Percentiles rank a stretch among this genome's conserved stretches.
These are phyloP conservation scores for Starmerella davenportii DNA, from an alignment of 805 yeast species.

Conservation along the genomic window DNA sequence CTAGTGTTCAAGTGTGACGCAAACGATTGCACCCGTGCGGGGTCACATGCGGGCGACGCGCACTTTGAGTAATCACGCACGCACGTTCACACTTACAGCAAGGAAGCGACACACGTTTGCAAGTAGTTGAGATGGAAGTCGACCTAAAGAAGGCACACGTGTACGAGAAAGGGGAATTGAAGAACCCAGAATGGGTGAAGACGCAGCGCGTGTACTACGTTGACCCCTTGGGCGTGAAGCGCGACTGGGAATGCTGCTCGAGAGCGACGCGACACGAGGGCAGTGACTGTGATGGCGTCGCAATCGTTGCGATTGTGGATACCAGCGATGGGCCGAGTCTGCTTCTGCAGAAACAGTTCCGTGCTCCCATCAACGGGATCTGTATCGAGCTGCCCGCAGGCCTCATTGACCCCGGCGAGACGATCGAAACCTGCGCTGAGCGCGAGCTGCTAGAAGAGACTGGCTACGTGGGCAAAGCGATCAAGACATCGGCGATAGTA, in stretches of 20 bases:
- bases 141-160: not conserved
- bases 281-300: conserved; percentile 72
- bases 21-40: no score
- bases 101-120: no score
- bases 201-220: conserved; percentile 26
- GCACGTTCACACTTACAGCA: no score
- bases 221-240: conserved; percentile 23
- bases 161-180: conserved; percentile 14
- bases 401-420: conserved; percentile 66
- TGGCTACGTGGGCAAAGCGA: conserved; percentile 60
- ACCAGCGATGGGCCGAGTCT: conserved; percentile 33
- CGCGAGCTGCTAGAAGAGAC: conserved; percentile 86
- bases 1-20: no score
- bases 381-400: conserved; percentile 95
- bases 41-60: no score
- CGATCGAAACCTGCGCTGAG: conserved; percentile 59
- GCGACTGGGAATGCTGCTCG: conserved; percentile 86
- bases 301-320: conserved; percentile 56
- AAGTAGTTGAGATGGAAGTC: no score
- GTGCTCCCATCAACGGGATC: conserved; percentile 82
- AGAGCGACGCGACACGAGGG: conserved; percentile 53
- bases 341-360: conserved; percentile 70
- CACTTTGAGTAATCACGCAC: no score
- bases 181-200: conserved; percentile 47
- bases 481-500: conserved; percentile 30